Conservation (phyloP, 2,329 filamentous ascomycete species). For the Cladosporium sp. region DNA sequence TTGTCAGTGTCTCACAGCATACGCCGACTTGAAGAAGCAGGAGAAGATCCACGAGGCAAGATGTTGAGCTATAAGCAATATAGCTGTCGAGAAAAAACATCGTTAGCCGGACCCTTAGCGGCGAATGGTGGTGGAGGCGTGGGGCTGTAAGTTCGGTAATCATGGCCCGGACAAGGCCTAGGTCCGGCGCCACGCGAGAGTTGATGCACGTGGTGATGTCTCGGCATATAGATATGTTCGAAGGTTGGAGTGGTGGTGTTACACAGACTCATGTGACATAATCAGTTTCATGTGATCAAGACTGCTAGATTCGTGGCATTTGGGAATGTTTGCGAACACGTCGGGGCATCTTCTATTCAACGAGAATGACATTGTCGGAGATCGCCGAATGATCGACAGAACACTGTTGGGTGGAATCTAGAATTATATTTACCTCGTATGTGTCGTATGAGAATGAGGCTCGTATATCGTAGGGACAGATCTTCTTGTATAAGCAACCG, state of each 20-base stretch:
- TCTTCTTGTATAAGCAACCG: background rate
- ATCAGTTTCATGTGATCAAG: no score
- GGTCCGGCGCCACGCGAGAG: background rate
- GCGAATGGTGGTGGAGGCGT: conserved; percentile 9
- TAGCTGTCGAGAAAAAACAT: conserved; percentile 13
- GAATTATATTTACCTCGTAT: background rate
- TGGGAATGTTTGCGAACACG: no score
- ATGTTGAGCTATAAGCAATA: conserved; percentile 3
- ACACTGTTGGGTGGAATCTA: background rate
- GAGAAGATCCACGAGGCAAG: background rate
- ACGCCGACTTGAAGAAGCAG: background rate
- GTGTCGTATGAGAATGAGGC: background rate
- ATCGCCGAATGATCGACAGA: background rate
- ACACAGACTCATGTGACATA: no score
- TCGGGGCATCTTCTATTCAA: no score
- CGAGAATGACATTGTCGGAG: background rate
- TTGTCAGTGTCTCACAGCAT: conserved; percentile 12
- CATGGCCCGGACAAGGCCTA: background rate
- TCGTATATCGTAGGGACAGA: background rate
- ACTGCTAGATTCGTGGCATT: no score
- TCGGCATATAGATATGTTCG: background rate
- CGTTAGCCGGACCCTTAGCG: conserved; percentile 6
- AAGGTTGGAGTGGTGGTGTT: no score
- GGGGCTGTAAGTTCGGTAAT: conserved; percentile 9
- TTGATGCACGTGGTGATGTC: background rate